Base-by-base conservation (phyloP, 2,329 filamentous ascomycete species). In the Stachybotrys elegans region DNA sequence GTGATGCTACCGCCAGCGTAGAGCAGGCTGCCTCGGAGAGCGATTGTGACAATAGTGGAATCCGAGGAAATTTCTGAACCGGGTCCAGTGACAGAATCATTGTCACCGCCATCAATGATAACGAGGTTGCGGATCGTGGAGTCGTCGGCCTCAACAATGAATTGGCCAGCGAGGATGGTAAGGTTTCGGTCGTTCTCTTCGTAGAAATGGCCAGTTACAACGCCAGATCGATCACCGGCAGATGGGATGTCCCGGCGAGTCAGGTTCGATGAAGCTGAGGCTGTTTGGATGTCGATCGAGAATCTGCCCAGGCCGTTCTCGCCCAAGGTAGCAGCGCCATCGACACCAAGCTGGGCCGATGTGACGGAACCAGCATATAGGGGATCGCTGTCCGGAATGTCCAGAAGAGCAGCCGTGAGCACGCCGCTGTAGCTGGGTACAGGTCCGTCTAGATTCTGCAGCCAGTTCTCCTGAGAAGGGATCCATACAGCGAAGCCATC, bases 401-500 rank as follows among this genome's bases (percentile, higher is more conserved):
- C 73, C n/a, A 87, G 75, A 31, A 84, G 73, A 6, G 75, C 73
- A 1, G 88, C 78, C 16, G 83, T 86, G 37, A 98, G 73, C 44
- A 82, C 70, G 29, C 93, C 94, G 46, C 76, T 75, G 54, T 94
- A 78, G 6, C 78, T 73, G 43, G 87, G 81, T 23, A 82, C 75
- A 7, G 78, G 68, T 6, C 79, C 70, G 27, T 81, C 65, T 16
- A 96, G 68, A 53, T 94, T 93, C 58, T 89, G 81, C 14, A 98
- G 73, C 93, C 93, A 98, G 60, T 93, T 93, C 46, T 75, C 76
- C 49, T 78, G 74, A 4, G 90, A 94, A 4, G 88, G 88, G 7
- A 97, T 84, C 93, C 93, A 98, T 29, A 97, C 74, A 13, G 89
- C 92, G 57, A 98, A 89, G 3, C 91, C 90, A 41, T 80, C 66